Percentiles rank a stretch among this genome's conserved stretches.
Conservation (phyloP, 2,329 filamentous ascomycete species). For the Ambrosiella beaveri region DNA sequence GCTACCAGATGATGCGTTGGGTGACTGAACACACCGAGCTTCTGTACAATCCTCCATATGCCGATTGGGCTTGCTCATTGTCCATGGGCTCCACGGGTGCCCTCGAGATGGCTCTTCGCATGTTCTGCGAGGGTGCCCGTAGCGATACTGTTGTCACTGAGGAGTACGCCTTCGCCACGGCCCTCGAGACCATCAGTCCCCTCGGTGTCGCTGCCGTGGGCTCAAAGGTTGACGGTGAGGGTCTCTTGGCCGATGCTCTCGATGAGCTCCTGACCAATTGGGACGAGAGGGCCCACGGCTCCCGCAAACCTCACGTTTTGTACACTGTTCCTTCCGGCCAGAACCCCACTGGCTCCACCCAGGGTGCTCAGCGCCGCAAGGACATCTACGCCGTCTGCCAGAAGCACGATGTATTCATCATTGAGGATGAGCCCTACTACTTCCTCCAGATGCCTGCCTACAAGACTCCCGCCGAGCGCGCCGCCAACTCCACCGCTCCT, state of each 20-base stretch:
- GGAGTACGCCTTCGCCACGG: constrained; percentile 76
- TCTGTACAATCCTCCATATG: constrained; percentile 69
- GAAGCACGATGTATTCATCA: constrained; percentile 70
- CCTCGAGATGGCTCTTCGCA: constrained; percentile 66
- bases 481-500: constrained; percentile 34
- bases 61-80: constrained; percentile 75
- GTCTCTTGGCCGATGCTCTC: constrained; percentile 33
- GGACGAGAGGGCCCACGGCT: constrained; percentile 28
- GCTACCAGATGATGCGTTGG: constrained; percentile 75
- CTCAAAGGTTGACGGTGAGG: constrained; percentile 34
- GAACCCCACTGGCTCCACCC: constrained; percentile 80
- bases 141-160: constrained; percentile 71
- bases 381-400: constrained; percentile 63
- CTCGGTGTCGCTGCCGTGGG: constrained; percentile 36
- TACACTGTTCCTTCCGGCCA: constrained; percentile 60
- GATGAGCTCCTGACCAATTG: constrained; percentile 34
- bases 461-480: constrained; percentile 47
- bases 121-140: constrained; percentile 54
- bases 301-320: constrained; percentile 35
- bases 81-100: constrained; percentile 75
- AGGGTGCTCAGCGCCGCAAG: constrained; percentile 46
- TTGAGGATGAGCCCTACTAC: constrained; percentile 92
- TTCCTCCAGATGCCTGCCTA: constrained; percentile 80
- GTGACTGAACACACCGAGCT: constrained; percentile 93
- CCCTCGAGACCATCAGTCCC: constrained; percentile 39